These are phyloP conservation scores for Santalum album DNA, from an alignment of 164 flowering plant species.

Conservation along the genomic window DNA sequence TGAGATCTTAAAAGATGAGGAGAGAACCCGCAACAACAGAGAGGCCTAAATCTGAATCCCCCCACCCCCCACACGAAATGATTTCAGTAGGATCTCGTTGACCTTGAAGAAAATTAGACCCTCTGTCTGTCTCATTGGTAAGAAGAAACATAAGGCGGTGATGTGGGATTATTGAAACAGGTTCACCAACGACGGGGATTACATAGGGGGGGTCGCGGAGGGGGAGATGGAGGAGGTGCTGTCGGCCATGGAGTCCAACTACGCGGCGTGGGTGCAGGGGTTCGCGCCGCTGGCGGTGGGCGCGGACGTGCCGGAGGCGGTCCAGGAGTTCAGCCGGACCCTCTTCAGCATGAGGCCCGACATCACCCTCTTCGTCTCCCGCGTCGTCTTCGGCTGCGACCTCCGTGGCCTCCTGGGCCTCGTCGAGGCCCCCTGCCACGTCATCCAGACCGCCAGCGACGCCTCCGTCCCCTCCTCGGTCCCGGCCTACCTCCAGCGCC, in stretches of 20 bases:
- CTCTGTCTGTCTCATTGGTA: too few species aligned
- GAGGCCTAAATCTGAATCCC: too few species aligned
- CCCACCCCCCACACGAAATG: too few species aligned
- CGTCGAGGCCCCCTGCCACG: conserved; percentile 73
- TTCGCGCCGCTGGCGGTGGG: conserved; percentile 92
- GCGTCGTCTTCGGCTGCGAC: conserved; percentile 64
- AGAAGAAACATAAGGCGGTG: too few species aligned
- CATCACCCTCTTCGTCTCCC: conserved; percentile 63
- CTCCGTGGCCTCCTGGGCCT: conserved; percentile 53
- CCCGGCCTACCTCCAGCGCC: conserved; percentile 53
- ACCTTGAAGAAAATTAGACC: too few species aligned
- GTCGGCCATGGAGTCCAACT: conserved; percentile 76
- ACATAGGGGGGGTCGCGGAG: conserved; percentile 81
- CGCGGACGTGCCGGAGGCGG: conserved; percentile 90
- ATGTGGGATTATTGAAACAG: too few species aligned
- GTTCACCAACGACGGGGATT: conserved; percentile 74
- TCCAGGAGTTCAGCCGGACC: conserved; percentile 86
- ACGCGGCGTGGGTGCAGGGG: conserved; percentile 85
- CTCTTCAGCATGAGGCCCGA: conserved; percentile 97
- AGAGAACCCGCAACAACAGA: too few species aligned
- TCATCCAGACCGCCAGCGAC: conserved; percentile 77
- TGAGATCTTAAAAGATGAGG: too few species aligned
- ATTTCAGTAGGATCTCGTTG: too few species aligned
- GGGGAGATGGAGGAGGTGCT: conserved; percentile 81
- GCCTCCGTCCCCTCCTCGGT: conserved; percentile 76